Evolutionary conservation across 306 rosid genomes (phyloP), one percentile per base, ranked within the genome.

Genomic region (Coriaria nepalensis): DNA sequence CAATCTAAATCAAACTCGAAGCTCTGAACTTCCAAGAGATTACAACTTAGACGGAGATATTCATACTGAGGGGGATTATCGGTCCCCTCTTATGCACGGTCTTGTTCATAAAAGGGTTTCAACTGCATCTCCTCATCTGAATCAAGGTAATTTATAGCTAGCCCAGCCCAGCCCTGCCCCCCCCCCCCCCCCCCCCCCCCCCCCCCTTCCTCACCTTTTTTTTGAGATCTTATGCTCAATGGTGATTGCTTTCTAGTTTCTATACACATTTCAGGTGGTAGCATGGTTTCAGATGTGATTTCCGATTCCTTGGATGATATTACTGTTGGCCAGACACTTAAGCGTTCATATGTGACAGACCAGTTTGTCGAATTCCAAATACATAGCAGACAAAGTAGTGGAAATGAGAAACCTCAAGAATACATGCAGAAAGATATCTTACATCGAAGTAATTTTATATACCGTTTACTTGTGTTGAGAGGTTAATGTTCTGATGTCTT

Each of bases 41-140:
- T 79, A 77, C 45, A 86, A 92, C 78, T 83, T 79, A 43, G 96
- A 85, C 73, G 98, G 94, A 59, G 94, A 92, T 59, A 57, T 63
- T 38, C 82, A 66, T 13, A 73, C 33, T 69, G 95, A 88, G 52
- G 73, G 61, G 50, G 79, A 55, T 68, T 77, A 76, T 65, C 85
- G 71, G 57, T 75, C 87, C 4, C 76, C 87, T 4, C 54, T 62
- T 61, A 12, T 70, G 29, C 78, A 63, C 32, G 81, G 93, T 10
- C 81, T 79, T 59, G 48, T 79, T 70, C 63, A 79, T 56, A 92
- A 92, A 14, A 85, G 96, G 80, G 37, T 78, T 49, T 76, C 68
- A 9, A 6, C 56, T 35, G 37, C 61, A 57, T 55, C 81, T 49
- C 64, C 82, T 43, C 61, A 52, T 67, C 42, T 39, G 53, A 52